Percentiles rank a stretch among this genome's conserved stretches.
Conservation (phyloP, 2,329 filamentous ascomycete genomes). For the Didymella pomorum region DNA sequence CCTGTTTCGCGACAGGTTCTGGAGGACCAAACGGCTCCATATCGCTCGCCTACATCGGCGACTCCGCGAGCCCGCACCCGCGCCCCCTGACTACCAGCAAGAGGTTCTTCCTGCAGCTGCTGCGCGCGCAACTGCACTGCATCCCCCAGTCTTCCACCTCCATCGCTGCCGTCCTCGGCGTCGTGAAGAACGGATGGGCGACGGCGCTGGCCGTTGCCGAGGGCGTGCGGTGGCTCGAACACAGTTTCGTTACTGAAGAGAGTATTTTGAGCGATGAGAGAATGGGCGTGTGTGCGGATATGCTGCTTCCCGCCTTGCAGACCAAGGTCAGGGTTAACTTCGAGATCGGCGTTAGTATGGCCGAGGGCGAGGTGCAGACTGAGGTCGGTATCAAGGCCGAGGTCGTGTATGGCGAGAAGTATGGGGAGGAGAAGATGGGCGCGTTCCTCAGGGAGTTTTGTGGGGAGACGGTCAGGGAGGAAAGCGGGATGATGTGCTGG, state of each 20-base stretch:
- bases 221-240: constrained; percentile 68
- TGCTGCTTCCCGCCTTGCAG: constrained; percentile 70
- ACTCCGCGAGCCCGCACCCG: constrained; percentile 62
- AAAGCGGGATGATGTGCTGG: constrained; percentile 51
- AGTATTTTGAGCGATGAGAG: constrained; percentile 70
- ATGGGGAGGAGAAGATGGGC: constrained; percentile 77
- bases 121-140: constrained; percentile 71
- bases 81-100: constrained; percentile 69
- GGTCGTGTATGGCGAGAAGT: constrained; percentile 79
- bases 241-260: constrained; percentile 71
- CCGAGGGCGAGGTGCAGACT: constrained; percentile 58
- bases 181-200: constrained; percentile 72
- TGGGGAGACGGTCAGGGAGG: constrained; percentile 36
- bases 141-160: constrained; percentile 66
- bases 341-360: constrained; percentile 59
- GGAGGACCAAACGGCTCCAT: constrained; percentile 57
- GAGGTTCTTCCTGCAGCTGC: constrained; percentile 77
- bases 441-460: constrained; percentile 71
- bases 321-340: constrained; percentile 74
- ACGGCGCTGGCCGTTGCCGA: constrained; percentile 66
- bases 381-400: constrained; percentile 65
- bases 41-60: constrained; percentile 74
- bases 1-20: constrained; percentile 62
- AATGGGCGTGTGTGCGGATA: constrained; percentile 66
- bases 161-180: constrained; percentile 64